Evolutionary conservation across 2,329 filamentous ascomycete genomes (phyloP).

Genomic region (Helotiales sp.): DNA sequence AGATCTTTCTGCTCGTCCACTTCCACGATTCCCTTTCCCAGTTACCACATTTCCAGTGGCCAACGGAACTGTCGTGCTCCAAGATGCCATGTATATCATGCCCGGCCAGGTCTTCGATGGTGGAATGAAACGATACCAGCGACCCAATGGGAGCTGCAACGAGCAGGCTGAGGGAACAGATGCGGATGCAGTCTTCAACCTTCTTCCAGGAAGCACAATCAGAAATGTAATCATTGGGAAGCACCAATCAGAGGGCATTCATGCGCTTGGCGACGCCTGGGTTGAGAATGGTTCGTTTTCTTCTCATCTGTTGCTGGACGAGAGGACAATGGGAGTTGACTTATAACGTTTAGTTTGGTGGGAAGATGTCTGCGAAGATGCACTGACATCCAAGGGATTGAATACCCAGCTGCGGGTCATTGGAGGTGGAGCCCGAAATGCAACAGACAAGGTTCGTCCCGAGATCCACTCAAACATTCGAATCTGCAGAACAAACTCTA

Average conservation of each 20-base stretch:
- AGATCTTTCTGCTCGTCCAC: background rate
- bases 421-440: background rate
- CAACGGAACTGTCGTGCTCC: background rate
- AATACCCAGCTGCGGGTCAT: background rate
- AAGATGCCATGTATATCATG: conserved; percentile 1
- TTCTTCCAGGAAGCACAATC: background rate
- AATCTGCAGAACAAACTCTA: background rate
- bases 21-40: background rate
- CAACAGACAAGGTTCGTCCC: background rate
- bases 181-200: background rate
- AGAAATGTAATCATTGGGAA: background rate
- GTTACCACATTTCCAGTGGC: background rate
- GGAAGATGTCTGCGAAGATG: background rate
- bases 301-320: background rate
- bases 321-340: background rate
- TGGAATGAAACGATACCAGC: background rate
- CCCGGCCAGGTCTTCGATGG: background rate
- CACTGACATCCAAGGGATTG: background rate
- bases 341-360: background rate
- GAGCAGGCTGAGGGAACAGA: background rate
- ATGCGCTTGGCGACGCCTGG: background rate
- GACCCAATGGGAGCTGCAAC: background rate
- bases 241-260: background rate
- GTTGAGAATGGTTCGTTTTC: background rate
- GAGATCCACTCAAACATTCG: background rate